phyloP scores from a whole-genome alignment of 2,329 filamentous ascomycete species.

The Blastomyces parvus region DNA sequence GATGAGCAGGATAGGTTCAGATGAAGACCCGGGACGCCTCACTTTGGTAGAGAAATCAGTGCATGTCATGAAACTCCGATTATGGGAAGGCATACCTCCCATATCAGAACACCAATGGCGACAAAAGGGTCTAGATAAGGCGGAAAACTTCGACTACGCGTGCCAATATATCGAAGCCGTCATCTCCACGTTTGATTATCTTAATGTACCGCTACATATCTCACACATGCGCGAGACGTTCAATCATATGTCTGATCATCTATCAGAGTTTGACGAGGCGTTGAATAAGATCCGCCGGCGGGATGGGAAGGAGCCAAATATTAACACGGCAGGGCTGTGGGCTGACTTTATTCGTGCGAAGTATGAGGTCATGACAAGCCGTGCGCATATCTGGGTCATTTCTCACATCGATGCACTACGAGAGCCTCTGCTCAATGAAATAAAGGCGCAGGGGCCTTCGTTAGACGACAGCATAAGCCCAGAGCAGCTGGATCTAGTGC shows the following conservation, averaged over 20 bases:
- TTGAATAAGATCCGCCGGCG: conserved; percentile 15
- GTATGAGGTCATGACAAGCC: conserved; percentile 19
- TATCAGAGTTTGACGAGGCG: conserved; percentile 13
- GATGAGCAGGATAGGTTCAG: conserved; percentile 14
- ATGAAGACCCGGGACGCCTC: conserved; percentile 13
- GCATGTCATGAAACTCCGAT: conserved; percentile 19
- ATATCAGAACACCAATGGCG: conserved; percentile 21
- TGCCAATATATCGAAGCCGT: conserved; percentile 20
- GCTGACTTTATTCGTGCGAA: conserved; percentile 18
- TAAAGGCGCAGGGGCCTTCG: conserved; percentile 5
- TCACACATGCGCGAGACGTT: conserved; percentile 19
- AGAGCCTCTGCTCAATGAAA: conserved; percentile 12
- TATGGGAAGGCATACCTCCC: conserved; percentile 22
- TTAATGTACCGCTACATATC: conserved; percentile 15
- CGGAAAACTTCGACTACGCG: conserved; percentile 19
- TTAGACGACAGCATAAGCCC: conserved; percentile 7
- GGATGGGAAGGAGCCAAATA: conserved; percentile 4
- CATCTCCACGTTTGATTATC: conserved; percentile 20
- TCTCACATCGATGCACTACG: conserved; percentile 15
- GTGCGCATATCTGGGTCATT: conserved; percentile 21
- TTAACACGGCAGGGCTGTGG: conserved; percentile 19
- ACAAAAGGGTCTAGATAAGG: conserved; percentile 17
- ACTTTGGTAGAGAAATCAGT: conserved; percentile 20
- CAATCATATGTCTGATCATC: conserved; percentile 19
- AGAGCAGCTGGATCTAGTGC: conserved; percentile 15